Base-by-base conservation (phyloP, 2,329 filamentous ascomycete species). In the Claviceps maximensis region DNA sequence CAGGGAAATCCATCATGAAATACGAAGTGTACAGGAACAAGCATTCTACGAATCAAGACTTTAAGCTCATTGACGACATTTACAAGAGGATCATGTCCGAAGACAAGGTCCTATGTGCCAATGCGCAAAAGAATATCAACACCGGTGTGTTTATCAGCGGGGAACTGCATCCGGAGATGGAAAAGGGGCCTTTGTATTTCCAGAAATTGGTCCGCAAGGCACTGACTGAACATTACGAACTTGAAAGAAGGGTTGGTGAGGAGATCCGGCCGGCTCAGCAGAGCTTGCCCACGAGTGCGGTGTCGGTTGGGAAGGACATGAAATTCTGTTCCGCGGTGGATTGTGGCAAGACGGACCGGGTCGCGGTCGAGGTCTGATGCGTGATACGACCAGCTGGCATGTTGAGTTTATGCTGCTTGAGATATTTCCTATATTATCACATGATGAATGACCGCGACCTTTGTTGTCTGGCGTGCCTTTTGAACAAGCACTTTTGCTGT, bases 21-120 rank as follows among this genome's bases (percentile, higher is more conserved):
- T 83, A 84, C 64, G 78, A 84, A 61, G 75, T 84, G 49, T 84
- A 74, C 70, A 73, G 78, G 55, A 78, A 83, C 71, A 79, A 78
- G 62, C 67, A 77, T 61, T 75, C 79, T 4, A 72, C 71, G n/a
- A 75, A 82, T 17, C 74, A 75, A 27, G 75, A 81, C 54, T 84
- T 83, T 61, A 65, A 72, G 15, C 65, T 70, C 51, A 78, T 83
- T 64, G 74, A 72, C 63, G 65, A 76, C 47, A 77, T 83, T 59
- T 84, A 83, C 69, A 79, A 79, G 65, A 75, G 77, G 41, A 74
- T 84, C 64, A 78, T 83, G 76, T 71, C 73, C 1, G 81, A 84
- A 64, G 81, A 84, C 68, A 83, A 83, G 61, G 70, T 75, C 9
- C 74, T 84, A 27, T 84, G 80, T 67, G 69, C 74, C 58, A 72